These are phyloP conservation scores for Coniophora puteana DNA, from an alignment of 1,284 basidiomycete species.

Conservation along the genomic window DNA sequence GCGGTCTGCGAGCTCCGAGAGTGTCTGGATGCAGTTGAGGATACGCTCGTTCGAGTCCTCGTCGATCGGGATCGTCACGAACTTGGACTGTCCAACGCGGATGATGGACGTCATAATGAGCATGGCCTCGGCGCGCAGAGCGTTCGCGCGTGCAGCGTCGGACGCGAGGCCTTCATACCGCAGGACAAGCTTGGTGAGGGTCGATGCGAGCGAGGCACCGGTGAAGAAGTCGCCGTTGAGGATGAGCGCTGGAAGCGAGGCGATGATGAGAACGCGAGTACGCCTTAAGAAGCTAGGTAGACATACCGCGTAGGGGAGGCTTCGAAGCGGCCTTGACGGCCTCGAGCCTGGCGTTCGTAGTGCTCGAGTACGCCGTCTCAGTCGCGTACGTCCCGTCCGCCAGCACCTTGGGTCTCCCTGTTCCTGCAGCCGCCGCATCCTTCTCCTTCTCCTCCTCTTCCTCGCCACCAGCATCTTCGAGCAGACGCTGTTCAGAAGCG, in stretches of 20 bases:
- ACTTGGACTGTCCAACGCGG: slow-evolving; percentile 96
- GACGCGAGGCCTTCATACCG: slow-evolving; percentile 66
- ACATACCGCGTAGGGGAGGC: slow-evolving; percentile 79
- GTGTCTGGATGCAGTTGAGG: slow-evolving; percentile 93
- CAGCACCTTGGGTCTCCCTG: slow-evolving; percentile 62
- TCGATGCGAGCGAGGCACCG: slow-evolving; percentile 83
- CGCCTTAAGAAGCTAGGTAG: too few species aligned
- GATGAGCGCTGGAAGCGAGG: slow-evolving; percentile 60
- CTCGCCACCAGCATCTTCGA: slow-evolving; percentile 65
- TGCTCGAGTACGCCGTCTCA: slow-evolving; percentile 86
- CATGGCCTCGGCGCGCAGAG: slow-evolving; percentile 92
- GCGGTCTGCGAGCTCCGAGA: slow-evolving; percentile 72
- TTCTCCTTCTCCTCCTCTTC: slow-evolving; percentile 34
- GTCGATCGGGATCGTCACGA: slow-evolving; percentile 91
- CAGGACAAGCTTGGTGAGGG: slow-evolving; percentile 90
- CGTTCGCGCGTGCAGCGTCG: slow-evolving; percentile 63
- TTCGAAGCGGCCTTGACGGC: slow-evolving; percentile 85
- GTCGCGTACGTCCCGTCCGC: slow-evolving; percentile 99
- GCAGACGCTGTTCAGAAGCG: slow-evolving; percentile 80
- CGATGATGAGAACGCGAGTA: background rate
- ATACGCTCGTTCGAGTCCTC: slow-evolving; percentile 98
- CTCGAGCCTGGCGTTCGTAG: slow-evolving; percentile 66
- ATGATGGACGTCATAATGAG: slow-evolving; percentile 97
- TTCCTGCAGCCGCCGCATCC: slow-evolving; percentile 28
- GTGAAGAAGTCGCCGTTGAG: slow-evolving; percentile 98